phyloP scores from a whole-genome alignment of 495 filamentous ascomycete genomes.

The Delitschia confertaspora region DNA sequence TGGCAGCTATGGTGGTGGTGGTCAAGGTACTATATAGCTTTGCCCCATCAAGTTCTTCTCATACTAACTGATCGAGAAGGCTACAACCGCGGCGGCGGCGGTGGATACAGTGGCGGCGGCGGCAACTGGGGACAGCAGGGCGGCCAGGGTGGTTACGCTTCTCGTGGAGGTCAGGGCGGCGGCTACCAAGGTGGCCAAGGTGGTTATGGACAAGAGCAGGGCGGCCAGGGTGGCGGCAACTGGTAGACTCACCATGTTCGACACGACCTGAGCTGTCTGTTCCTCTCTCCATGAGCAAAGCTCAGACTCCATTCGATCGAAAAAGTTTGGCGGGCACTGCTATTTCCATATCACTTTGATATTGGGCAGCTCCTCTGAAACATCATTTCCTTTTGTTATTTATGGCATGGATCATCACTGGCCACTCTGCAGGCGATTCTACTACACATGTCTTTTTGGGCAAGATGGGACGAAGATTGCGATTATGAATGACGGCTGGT shows the following conservation, averaged over 20 bases:
- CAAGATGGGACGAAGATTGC: slow-evolving; percentile 17
- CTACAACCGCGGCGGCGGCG: not conserved
- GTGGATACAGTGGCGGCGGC: slow-evolving; percentile 5
- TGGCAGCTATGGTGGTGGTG: slow-evolving; percentile 12
- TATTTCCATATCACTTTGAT: too few relatives aligned
- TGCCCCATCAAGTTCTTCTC: not conserved
- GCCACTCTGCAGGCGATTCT: slow-evolving; percentile 14
- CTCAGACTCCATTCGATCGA: too few relatives aligned
- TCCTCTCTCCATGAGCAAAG: not conserved
- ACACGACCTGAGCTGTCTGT: too few relatives aligned
- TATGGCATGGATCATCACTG: slow-evolving; percentile 9
- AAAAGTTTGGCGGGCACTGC: too few relatives aligned
- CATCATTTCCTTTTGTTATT: slow-evolving; percentile 9
- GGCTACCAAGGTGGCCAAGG: slow-evolving; percentile 10
- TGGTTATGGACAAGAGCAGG: too few relatives aligned
- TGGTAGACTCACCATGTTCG: too few relatives aligned
- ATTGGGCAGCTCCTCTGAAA: slow-evolving; percentile 8
- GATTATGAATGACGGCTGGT: slow-evolving; percentile 19
- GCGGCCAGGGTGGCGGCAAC: slow-evolving; percentile 8
- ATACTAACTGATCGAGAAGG: not conserved
- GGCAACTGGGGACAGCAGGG: slow-evolving; percentile 3
- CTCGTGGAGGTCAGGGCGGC: slow-evolving; percentile 15
- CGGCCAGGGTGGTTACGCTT: too few relatives aligned
- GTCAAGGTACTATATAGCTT: slow-evolving; percentile 3
- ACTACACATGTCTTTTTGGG: slow-evolving; percentile 8